phyloP scores from a whole-genome alignment of 129 eudicot species.

The Arctium lappa region DNA sequence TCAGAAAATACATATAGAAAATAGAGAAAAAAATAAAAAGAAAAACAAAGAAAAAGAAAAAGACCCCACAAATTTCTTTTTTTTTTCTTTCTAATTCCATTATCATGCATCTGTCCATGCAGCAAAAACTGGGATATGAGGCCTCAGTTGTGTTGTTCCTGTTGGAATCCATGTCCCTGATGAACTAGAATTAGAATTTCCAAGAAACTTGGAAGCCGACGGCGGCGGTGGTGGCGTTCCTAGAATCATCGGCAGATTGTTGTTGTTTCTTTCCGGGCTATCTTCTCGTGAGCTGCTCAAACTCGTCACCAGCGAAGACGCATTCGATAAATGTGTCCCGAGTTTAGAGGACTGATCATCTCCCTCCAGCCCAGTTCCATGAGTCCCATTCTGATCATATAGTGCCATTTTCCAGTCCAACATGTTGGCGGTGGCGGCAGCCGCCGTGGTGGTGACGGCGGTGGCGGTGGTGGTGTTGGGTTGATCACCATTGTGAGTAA shows the following conservation, averaged over 20 bases:
- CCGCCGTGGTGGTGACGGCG: constrained; percentile 17
- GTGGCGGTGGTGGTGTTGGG: neutral
- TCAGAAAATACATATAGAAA: constrained; percentile 8
- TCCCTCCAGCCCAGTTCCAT: constrained; percentile 12
- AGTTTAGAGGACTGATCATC: constrained; percentile 40
- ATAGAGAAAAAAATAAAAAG: neutral
- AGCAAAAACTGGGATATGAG: constrained; percentile 81
- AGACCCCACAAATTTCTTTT: constrained; percentile 4
- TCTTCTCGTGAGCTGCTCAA: constrained; percentile 72
- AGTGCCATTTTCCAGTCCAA: constrained; percentile 73
- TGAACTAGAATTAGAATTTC: constrained; percentile 12
- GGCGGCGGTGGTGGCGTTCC: constrained; percentile 54
- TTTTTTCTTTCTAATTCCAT: neutral
- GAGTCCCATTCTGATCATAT: constrained; percentile 20
- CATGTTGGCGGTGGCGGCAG: constrained; percentile 21
- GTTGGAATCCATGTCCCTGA: constrained; percentile 65
- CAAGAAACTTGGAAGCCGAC: constrained; percentile 45
- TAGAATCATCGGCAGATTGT: constrained; percentile 41
- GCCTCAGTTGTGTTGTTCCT: constrained; percentile 45
- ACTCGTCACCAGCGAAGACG: constrained; percentile 65
- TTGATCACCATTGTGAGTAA: constrained; percentile 11
- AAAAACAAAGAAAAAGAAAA: constrained; percentile 9
- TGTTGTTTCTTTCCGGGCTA: constrained; percentile 70
- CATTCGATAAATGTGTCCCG: constrained; percentile 43
- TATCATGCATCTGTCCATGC: constrained; percentile 79